These are phyloP conservation scores for Rosa persica DNA, from an alignment of 306 rosid species.

Conservation along the genomic window DNA sequence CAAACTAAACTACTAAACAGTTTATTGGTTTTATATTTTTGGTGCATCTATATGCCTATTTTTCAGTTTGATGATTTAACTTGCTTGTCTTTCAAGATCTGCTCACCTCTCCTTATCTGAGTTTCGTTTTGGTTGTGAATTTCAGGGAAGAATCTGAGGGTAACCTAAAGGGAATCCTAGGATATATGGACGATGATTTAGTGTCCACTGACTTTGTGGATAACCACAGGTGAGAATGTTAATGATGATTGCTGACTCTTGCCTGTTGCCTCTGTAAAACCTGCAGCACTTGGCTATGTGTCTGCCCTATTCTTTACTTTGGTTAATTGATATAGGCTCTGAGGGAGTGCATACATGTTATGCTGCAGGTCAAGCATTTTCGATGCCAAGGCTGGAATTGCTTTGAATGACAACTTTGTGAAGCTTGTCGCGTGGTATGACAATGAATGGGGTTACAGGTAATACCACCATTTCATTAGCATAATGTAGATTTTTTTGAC, in stretches of 20 bases:
- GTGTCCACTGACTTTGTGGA: slow-evolving; percentile 80
- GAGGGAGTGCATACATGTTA: neutral
- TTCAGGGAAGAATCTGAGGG: slow-evolving; percentile 82
- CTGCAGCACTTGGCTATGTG: neutral
- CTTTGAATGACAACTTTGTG: slow-evolving; percentile 65
- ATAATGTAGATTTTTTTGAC: neutral
- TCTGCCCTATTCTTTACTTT: neutral
- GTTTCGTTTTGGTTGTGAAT: neutral
- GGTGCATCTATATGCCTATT: neutral
- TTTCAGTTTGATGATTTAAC: neutral
- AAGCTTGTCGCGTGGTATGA: slow-evolving; percentile 72
- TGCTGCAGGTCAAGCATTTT: slow-evolving; percentile 85
- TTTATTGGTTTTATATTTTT: neutral
- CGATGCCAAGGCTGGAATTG: slow-evolving; percentile 77
- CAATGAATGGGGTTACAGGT: slow-evolving; percentile 67
- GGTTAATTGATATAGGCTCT: neutral
- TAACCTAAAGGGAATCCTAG: slow-evolving; percentile 72
- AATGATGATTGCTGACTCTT: neutral
- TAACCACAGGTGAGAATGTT: slow-evolving; percentile 63
- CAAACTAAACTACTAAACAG: neutral
- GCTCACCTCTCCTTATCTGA: neutral
- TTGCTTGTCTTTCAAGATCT: neutral
- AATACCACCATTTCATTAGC: neutral
- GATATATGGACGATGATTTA: slow-evolving; percentile 76
- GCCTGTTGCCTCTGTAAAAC: neutral